A percentile compares a stretch with the other conserved stretches of the same genome.
phyloP scores from a whole-genome alignment of 1,139 yeast genomes.

The Lipomyces yarrowii region DNA sequence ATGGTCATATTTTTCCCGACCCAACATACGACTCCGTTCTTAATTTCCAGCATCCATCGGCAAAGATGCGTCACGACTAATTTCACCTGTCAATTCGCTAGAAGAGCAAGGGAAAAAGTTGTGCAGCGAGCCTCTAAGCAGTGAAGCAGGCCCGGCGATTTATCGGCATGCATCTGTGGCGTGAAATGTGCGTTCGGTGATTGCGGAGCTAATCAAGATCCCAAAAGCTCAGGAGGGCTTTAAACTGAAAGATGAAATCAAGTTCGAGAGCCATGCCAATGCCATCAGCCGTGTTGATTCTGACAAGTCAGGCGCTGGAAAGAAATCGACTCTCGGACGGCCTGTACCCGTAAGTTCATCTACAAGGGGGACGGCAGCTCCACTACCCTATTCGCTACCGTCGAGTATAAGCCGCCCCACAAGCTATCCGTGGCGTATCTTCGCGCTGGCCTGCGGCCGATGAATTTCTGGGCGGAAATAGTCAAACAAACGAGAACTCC shows the following conservation, averaged over 20 bases:
- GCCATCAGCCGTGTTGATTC: neutral
- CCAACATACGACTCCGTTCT: neutral
- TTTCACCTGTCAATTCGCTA: neutral
- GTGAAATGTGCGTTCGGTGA: neutral
- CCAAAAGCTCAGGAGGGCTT: neutral
- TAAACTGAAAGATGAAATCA: neutral
- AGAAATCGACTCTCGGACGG: neutral
- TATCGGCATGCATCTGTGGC: neutral
- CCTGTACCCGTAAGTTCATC: neutral
- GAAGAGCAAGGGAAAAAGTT: neutral
- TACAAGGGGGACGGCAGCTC: neutral
- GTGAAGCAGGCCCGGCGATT: neutral
- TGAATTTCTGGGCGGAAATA: conserved; percentile 2
- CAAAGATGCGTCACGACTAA: neutral
- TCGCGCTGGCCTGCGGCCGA: conserved; percentile 9
- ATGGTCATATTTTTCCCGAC: neutral
- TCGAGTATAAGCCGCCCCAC: neutral
- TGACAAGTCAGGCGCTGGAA: neutral
- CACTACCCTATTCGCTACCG: no score
- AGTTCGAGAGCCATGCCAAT: neutral
- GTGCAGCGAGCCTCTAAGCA: neutral
- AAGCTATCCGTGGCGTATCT: neutral
- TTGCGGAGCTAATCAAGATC: neutral
- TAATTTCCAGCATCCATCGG: no score
- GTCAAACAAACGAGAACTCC: no score